Evolutionary conservation across 257 asterid species (phyloP), one percentile per base, ranked within the genome.

Genomic region (Plantago elongata): DNA sequence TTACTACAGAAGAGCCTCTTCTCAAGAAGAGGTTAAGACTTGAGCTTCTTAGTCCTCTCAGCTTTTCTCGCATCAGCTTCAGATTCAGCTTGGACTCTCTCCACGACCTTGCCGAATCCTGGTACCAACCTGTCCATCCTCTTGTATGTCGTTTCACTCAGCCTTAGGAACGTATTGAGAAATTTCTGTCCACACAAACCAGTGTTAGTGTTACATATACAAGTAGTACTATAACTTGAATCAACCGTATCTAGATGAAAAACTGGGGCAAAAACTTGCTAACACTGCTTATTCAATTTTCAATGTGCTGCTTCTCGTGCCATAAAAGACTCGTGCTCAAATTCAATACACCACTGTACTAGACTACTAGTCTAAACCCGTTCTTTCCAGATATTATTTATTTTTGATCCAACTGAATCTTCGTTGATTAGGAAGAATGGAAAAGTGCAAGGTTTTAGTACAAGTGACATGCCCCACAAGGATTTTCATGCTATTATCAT

Each of bases 21-120:
- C 27, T 1, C 27, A 22, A 22, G 27, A 22, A n/a, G 15, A 12
- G 40, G 16, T 52, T 13, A 52, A 11, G 17, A 18, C 58, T 27
- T 52, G 27, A 22, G 40, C 40, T 54, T 54, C 59, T 18, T 40
- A 14, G 27, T 18, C 40, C 42, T 27, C 59, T 40, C 13, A 11
- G 70, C 74, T 11, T 45, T 56, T 67, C 69, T 79, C 37, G 63
- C 77, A n/a, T 47, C 65, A 16, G 78, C 60, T 22, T 22, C 27
- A 22, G 27, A 34, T 7, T 79, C 84, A 5, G 13, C 73, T 58
- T 76, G 78, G 47, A 65, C 81, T 59, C 70, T 79, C 70, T 75
- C 77, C 87, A 86, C 47, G 13, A 89, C 64, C 51, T 45, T 68
- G 65, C 51, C 45, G 78, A 86, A 87, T 27, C 99, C 99, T 1